Conservation (phyloP, 1,139 yeast genomes). For the Scheffersomyces lignicola region DNA sequence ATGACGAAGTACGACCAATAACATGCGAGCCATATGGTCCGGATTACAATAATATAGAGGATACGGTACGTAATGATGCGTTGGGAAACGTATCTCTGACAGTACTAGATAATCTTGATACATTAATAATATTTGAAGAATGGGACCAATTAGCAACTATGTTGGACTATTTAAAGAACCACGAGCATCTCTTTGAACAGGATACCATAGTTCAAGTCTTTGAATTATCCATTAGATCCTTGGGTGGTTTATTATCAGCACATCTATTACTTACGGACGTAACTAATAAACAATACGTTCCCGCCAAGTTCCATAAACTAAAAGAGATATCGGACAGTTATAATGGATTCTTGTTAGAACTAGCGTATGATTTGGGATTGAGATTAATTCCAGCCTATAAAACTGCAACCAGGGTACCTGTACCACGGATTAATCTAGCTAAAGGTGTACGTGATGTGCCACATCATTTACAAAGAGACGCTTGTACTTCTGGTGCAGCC, state of each 20-base stretch:
- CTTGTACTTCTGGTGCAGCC: conserved; percentile 86
- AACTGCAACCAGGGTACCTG: conserved; percentile 62
- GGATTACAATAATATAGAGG: conserved; percentile 51
- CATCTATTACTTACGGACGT: conserved; percentile 68
- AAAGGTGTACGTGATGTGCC: conserved; percentile 51
- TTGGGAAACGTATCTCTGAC: conserved; percentile 83
- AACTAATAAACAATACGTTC: conserved; percentile 33
- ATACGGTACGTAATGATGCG: conserved; percentile 74
- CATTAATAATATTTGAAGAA: conserved; percentile 72
- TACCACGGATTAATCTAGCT: conserved; percentile 67
- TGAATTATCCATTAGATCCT: conserved; percentile 75
- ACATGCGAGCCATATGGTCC: conserved; percentile 70
- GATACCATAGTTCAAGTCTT: conserved; percentile 82
- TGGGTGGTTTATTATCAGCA: conserved; percentile 77
- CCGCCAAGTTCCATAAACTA: conserved; percentile 13
- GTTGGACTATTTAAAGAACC: conserved; percentile 44
- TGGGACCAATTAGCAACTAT: conserved; percentile 51
- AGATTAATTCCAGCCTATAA: conserved; percentile 67
- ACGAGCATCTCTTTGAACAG: conserved; percentile 50
- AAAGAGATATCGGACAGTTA: conserved; percentile 37
- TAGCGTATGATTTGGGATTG: conserved; percentile 74
- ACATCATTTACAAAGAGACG: conserved; percentile 50
- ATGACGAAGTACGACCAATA: conserved; percentile 78
- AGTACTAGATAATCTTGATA: conserved; percentile 75
- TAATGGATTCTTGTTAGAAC: conserved; percentile 64